phyloP scores from a whole-genome alignment of 2,329 filamentous ascomycete species.

The Colletotrichum sp. region DNA sequence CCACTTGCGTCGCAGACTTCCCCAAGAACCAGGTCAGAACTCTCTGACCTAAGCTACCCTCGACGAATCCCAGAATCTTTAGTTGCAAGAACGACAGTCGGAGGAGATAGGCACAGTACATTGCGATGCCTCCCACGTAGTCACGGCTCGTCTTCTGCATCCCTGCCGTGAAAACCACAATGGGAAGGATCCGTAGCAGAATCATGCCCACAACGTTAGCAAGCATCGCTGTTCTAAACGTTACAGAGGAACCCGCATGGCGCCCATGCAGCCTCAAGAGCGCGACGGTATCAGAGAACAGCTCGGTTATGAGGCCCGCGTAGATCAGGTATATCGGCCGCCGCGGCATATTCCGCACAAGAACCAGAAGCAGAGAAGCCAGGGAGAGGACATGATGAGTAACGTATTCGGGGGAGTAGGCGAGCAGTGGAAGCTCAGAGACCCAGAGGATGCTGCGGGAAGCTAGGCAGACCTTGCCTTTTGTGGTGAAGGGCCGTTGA shows the following conservation, averaged over 20 bases:
- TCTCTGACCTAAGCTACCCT: background rate
- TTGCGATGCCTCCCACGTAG: background rate
- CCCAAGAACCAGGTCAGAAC: background rate
- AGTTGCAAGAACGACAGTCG: background rate
- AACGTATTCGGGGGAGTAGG: constrained; percentile 13
- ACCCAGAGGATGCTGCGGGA: constrained; percentile 17
- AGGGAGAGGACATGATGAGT: constrained; percentile 20
- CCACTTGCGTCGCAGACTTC: background rate
- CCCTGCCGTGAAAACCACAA: background rate
- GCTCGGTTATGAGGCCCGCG: constrained; percentile 16
- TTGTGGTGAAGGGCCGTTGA: background rate
- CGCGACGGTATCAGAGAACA: constrained; percentile 8
- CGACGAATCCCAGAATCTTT: background rate
- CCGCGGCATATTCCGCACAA: background rate
- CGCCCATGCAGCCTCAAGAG: constrained; percentile 4
- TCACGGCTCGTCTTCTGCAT: background rate
- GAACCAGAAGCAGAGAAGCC: background rate
- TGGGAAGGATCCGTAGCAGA: background rate
- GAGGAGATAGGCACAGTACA: background rate
- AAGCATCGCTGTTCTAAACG: background rate
- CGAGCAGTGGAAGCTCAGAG: constrained; percentile 18
- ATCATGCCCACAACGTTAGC: background rate
- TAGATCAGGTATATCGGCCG: constrained; percentile 14
- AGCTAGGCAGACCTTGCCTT: constrained; percentile 9
- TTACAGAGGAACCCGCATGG: background rate